Percentiles rank a stretch among this genome's conserved stretches.
Evolutionary conservation across 1,284 basidiomycete species (phyloP).

Genomic region (Microbotryomycetes sp.): DNA sequence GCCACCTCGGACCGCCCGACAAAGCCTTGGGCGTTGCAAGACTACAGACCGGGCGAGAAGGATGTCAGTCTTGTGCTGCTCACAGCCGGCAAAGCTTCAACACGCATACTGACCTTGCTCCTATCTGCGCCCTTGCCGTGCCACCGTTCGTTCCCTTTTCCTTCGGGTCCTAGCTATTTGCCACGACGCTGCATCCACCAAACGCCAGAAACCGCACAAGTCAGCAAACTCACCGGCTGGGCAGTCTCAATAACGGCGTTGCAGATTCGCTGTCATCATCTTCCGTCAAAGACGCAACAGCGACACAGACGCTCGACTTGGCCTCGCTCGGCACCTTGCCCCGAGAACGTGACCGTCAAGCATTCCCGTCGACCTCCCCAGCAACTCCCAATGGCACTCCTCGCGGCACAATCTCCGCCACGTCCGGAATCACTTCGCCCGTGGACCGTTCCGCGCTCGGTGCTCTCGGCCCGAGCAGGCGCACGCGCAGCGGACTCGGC

Average conservation of each 20-base stretch:
- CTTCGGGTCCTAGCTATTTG: constrained; percentile 13
- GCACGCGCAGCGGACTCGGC: constrained; percentile 12
- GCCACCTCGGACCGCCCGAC: constrained; percentile 18
- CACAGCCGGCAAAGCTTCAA: too few relatives aligned
- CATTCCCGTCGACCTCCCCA: background rate
- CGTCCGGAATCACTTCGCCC: background rate
- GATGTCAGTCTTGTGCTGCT: constrained; percentile 16
- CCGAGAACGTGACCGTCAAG: constrained; percentile 27
- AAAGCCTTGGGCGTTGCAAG: constrained; percentile 27
- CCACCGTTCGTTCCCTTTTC: background rate
- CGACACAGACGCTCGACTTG: constrained; percentile 26
- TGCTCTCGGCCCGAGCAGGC: background rate
- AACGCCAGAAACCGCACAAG: constrained; percentile 12
- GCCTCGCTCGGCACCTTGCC: constrained; percentile 25
- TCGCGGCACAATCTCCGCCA: background rate
- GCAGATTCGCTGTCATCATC: background rate
- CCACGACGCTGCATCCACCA: constrained; percentile 24
- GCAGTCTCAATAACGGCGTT: background rate
- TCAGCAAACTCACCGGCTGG: constrained; percentile 15
- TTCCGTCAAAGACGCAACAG: background rate
- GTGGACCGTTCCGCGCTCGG: background rate
- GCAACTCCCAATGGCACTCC: too few relatives aligned
- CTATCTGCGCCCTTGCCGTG: too few relatives aligned
- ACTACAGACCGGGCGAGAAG: constrained; percentile 29
- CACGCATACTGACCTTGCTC: too few relatives aligned